Base-by-base conservation (phyloP, 345 rosid species). In the Eucalyptus microcorys region DNA sequence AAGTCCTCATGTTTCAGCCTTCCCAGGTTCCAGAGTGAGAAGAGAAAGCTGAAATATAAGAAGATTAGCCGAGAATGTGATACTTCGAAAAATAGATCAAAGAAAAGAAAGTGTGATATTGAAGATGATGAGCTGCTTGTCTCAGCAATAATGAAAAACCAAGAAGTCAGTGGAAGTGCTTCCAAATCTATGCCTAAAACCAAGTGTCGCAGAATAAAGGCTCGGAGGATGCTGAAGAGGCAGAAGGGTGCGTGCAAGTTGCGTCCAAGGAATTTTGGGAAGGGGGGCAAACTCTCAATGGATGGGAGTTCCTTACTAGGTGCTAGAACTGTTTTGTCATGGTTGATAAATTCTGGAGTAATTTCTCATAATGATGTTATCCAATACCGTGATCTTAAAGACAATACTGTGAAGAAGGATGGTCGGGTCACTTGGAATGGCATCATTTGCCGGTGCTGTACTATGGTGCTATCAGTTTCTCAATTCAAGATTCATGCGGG, bases 401-500 rank as follows among this genome's bases (percentile, higher is more conserved):
- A 94, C 84, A 95, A 93, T 88, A 87, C 93, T 26, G 93, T 96
- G 87, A 89, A 96, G 49, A 97, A 96, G 93, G 96, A 95, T 86
- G 99, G 99, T 91, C 87, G 91, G 87, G 93, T 95, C 87, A 94
- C 95, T 84, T 91, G 88, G 90, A 91, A 95, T 90, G 99, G 99
- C 90, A 95, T 97, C 91, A 89, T 91, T 85, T 97, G 99, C 86
- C 94, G 89, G 87, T 97, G 99, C 89, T 97, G 99, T 91, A 91
- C 91, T 86, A 90, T 50, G 93, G 90, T 91, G 92, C 85, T 95
- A 55, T 96, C 99, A 52, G 92, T 96, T 89, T 94, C 98, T 86
- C 93, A 91, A 86, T 96, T 97, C 91, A 97, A 94, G 92, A 91
- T 89, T 88, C 99, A 97, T 94, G 97, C 98, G 71, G 98, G 99